phyloP scores from a whole-genome alignment of 352 stramenopile species.

The Blastocystis sp. region DNA sequence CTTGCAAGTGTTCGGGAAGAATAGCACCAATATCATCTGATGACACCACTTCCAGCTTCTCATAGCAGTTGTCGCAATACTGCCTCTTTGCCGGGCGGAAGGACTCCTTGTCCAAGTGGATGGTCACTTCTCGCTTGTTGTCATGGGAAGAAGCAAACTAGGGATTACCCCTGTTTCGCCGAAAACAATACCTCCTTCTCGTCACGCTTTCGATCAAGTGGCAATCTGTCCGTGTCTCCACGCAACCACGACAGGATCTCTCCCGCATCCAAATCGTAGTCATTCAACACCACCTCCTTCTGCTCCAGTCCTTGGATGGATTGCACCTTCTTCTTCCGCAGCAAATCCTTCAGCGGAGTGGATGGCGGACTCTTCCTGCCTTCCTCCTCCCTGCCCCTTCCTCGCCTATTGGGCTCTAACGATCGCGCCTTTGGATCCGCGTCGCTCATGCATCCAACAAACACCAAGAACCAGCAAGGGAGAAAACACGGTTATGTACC shows the following conservation, averaged over 20 bases:
- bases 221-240: background rate
- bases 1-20: background rate
- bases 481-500: too few species aligned
- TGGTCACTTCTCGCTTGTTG: background rate
- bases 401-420: too few species aligned
- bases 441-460: too few species aligned
- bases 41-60: background rate
- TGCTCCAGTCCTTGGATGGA: too few species aligned
- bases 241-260: conserved; percentile 11
- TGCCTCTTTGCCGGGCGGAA: background rate
- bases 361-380: too few species aligned
- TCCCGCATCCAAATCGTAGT: conserved; percentile 18
- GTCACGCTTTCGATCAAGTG: background rate
- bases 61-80: conserved; percentile 2
- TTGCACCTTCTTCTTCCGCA: too few species aligned
- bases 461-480: too few species aligned
- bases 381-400: too few species aligned
- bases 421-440: too few species aligned
- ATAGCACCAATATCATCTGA: background rate
- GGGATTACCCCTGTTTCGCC: background rate
- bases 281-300: background rate
- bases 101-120: background rate
- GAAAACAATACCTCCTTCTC: background rate
- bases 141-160: background rate
- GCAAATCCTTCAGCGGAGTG: too few species aligned